Percentiles rank a stretch among this genome's conserved stretches.
Conservation (phyloP, 1,139 yeast species). For the Candida sanyaensis region DNA sequence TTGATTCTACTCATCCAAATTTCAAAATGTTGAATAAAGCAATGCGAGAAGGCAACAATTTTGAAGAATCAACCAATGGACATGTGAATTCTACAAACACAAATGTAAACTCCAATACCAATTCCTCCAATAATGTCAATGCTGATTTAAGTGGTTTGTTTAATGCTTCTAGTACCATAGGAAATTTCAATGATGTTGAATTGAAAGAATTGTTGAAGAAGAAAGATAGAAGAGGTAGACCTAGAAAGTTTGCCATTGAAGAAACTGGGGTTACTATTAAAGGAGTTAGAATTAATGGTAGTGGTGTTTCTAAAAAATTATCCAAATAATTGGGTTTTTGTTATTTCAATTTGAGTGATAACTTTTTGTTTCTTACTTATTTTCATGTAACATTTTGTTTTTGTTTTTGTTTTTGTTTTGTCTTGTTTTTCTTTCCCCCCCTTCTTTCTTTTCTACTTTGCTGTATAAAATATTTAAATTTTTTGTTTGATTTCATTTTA, state of each 20-base stretch:
- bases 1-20: constrained; percentile 47
- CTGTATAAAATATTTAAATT: background rate
- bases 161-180: constrained; percentile 31
- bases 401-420: no score
- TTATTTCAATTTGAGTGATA: no score
- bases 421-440: no score
- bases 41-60: constrained; percentile 24
- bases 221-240: constrained; percentile 52
- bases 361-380: no score
- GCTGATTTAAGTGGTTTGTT: constrained; percentile 15
- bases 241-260: constrained; percentile 52
- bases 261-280: constrained; percentile 51
- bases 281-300: constrained; percentile 47
- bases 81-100: background rate
- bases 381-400: background rate
- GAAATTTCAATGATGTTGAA: constrained; percentile 37
- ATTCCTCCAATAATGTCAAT: background rate
- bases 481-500: background rate
- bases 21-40: constrained; percentile 41
- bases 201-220: constrained; percentile 40
- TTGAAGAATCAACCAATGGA: background rate
- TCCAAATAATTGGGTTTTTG: background rate
- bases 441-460: constrained; percentile 1
- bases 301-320: constrained; percentile 14
- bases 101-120: constrained; percentile 6